phyloP scores from a whole-genome alignment of 2,329 filamentous ascomycete species.

The Volutella citrinella region DNA sequence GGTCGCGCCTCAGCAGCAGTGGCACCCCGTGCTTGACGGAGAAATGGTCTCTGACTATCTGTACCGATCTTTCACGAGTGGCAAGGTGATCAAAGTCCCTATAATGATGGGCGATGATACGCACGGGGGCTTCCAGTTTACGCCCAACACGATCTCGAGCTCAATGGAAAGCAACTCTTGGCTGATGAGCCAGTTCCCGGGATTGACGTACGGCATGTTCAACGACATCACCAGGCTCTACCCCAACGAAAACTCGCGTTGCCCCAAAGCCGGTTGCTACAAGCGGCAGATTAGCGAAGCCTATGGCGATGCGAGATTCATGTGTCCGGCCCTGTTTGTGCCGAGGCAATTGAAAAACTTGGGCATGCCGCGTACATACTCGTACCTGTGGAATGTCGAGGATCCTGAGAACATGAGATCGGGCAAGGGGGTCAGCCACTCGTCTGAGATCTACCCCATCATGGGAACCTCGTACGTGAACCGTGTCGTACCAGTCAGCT shows the following conservation, averaged over 20 bases:
- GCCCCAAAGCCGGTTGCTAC: constrained; percentile 30
- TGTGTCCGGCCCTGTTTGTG: constrained; percentile 33
- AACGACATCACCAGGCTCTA: constrained; percentile 32
- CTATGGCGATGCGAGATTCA: constrained; percentile 34
- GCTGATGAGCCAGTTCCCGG: constrained; percentile 33
- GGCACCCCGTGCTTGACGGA: constrained; percentile 52
- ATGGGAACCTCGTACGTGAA: constrained; percentile 59
- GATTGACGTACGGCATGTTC: constrained; percentile 29
- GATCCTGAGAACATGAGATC: constrained; percentile 50
- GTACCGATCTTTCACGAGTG: constrained; percentile 45
- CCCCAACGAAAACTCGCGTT: constrained; percentile 33
- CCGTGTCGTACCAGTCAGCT: constrained; percentile 51
- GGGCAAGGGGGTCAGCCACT: constrained; percentile 65
- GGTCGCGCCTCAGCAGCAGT: constrained; percentile 47
- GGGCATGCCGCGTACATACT: constrained; percentile 50
- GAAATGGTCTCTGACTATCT: constrained; percentile 49
- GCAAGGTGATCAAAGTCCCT: constrained; percentile 52
- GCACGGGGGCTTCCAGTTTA: constrained; percentile 37
- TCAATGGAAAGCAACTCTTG: constrained; percentile 30
- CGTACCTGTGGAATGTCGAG: constrained; percentile 68
- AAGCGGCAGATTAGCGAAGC: constrained; percentile 36
- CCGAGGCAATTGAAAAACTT: constrained; percentile 26
- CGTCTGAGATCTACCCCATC: constrained; percentile 63
- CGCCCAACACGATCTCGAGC: constrained; percentile 29
- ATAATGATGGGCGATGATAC: constrained; percentile 43